These are phyloP conservation scores for Fusarium albidum DNA, from an alignment of 2,329 filamentous ascomycete species.

Conservation along the genomic window DNA sequence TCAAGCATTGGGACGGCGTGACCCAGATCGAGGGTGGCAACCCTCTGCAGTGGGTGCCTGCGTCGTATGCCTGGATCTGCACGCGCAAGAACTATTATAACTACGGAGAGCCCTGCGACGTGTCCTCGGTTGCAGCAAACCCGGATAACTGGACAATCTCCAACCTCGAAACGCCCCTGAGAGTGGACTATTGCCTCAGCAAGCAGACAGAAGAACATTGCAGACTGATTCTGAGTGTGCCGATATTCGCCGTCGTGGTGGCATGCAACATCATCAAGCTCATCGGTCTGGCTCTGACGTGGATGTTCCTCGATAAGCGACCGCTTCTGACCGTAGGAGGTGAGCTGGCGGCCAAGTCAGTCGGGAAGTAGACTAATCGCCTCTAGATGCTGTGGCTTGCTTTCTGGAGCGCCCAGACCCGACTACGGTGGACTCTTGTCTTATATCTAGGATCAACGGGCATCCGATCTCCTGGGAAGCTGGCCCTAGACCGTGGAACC, in stretches of 20 bases:
- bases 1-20: too few relatives aligned
- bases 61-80: too few relatives aligned
- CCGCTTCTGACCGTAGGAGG: constrained; percentile 6
- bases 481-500: not conserved
- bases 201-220: not conserved
- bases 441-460: not conserved
- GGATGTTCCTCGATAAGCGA: not conserved
- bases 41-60: too few relatives aligned
- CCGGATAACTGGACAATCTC: too few relatives aligned
- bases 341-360: too few relatives aligned
- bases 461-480: not conserved
- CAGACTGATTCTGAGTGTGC: not conserved
- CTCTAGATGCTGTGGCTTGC: constrained; percentile 1
- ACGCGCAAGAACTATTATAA: too few relatives aligned
- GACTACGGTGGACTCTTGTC: not conserved
- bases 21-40: too few relatives aligned
- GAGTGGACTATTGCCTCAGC: not conserved
- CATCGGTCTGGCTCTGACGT: not conserved
- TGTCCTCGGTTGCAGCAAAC: too few relatives aligned
- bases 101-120: too few relatives aligned
- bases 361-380: too few relatives aligned
- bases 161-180: too few relatives aligned
- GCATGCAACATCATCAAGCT: not conserved
- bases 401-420: not conserved
- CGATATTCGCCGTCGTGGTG: not conserved